These are phyloP conservation scores for Chytriomyces sp. DNA, from an alignment of 192 early-diverging fungal species.

Conservation along the genomic window DNA sequence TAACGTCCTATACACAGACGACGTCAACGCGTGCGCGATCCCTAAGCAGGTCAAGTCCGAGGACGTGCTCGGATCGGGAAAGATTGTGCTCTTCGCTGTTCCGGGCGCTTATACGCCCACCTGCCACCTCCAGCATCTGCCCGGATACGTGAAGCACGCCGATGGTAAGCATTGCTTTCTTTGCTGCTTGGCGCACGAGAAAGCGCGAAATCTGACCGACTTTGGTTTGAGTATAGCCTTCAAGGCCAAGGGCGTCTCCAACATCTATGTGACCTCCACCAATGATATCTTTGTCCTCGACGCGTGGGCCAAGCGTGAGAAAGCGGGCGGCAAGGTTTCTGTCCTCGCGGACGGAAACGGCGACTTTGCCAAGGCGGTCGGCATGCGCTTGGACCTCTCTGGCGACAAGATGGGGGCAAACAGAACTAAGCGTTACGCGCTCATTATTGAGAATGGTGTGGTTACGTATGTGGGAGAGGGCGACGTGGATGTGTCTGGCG, in stretches of 20 bases:
- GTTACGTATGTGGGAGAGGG: constrained; percentile 76
- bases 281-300: constrained; percentile 64
- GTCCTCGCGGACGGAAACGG: constrained; percentile 81
- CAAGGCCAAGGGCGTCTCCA: constrained; percentile 67
- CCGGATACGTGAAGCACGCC: constrained; percentile 62
- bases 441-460: constrained; percentile 70
- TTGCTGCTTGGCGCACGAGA: neutral
- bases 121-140: constrained; percentile 68
- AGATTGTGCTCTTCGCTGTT: constrained; percentile 67
- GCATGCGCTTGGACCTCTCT: constrained; percentile 63
- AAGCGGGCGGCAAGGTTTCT: constrained; percentile 55
- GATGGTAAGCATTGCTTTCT: constrained; percentile 18
- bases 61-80: constrained; percentile 60
- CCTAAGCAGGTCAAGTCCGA: constrained; percentile 23
- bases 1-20: too few relatives aligned
- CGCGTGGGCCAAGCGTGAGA: constrained; percentile 50
- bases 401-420: constrained; percentile 61
- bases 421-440: constrained; percentile 72
- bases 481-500: constrained; percentile 58
- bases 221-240: too few relatives aligned
- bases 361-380: constrained; percentile 66
- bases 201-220: neutral
- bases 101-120: constrained; percentile 73
- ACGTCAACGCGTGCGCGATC: constrained; percentile 24
- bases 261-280: constrained; percentile 67